phyloP scores from a whole-genome alignment of 2,329 filamentous ascomycete genomes.

The Cercospora janseana region DNA sequence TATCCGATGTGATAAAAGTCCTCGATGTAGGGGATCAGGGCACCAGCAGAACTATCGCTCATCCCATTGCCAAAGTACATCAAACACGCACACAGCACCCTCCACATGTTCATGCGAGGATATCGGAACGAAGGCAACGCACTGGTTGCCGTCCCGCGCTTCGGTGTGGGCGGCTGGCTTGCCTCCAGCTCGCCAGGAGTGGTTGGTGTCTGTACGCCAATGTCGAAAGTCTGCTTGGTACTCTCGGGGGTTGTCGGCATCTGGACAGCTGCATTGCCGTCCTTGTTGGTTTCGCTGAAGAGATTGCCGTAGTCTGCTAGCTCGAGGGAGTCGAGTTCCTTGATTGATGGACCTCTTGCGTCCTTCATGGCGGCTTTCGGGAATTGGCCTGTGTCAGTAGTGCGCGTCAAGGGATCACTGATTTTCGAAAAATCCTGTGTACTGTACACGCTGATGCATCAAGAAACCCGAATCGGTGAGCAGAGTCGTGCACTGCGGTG shows the following conservation, averaged over 20 bases:
- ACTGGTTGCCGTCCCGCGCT: constrained; percentile 43
- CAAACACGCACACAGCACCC: constrained; percentile 63
- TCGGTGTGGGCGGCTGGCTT: constrained; percentile 54
- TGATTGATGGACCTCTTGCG: constrained; percentile 24
- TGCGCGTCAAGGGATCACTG: too few species aligned
- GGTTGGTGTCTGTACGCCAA: constrained; percentile 35
- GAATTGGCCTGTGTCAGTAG: background rate
- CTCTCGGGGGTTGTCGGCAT: background rate
- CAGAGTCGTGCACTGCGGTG: too few species aligned
- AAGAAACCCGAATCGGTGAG: too few species aligned
- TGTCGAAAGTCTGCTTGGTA: constrained; percentile 4
- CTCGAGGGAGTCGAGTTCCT: constrained; percentile 32
- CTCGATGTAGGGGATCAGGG: constrained; percentile 79
- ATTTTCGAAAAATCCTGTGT: too few species aligned
- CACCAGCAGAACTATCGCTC: constrained; percentile 68
- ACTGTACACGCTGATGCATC: too few species aligned
- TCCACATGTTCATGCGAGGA: constrained; percentile 65
- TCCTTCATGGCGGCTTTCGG: constrained; percentile 11
- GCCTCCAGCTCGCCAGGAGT: constrained; percentile 52
- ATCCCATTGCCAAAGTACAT: constrained; percentile 69
- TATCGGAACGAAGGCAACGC: constrained; percentile 58
- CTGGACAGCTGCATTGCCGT: constrained; percentile 3
- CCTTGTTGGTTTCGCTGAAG: background rate
- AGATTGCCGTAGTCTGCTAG: constrained; percentile 27
- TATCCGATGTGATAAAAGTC: constrained; percentile 73